phyloP scores from a whole-genome alignment of 345 rosid genomes.

The Kandelia obovata region DNA sequence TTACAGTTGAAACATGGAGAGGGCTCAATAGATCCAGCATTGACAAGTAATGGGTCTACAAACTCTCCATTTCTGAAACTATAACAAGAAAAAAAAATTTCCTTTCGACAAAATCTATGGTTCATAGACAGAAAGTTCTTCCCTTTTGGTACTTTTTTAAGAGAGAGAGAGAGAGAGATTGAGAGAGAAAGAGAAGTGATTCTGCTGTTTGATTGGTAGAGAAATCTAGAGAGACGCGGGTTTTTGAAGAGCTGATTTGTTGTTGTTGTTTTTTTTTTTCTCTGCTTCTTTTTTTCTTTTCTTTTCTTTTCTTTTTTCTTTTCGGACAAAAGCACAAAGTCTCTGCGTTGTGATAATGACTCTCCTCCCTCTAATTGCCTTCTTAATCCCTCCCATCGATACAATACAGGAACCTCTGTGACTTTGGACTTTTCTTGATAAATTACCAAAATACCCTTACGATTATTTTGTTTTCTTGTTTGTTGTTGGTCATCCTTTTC shows the following conservation, averaged over 20 bases:
- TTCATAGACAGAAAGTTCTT: too few relatives aligned
- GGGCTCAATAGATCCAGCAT: conserved; percentile 36
- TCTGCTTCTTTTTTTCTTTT: not conserved
- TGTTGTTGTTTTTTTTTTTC: not conserved
- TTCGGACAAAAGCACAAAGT: not conserved
- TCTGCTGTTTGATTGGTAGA: conserved; percentile 22
- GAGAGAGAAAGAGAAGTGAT: not conserved
- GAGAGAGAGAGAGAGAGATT: not conserved
- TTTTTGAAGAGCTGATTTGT: not conserved
- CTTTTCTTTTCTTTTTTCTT: not conserved
- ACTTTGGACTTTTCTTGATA: too few relatives aligned
- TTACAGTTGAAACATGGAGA: conserved; percentile 27
- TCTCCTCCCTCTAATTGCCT: too few relatives aligned
- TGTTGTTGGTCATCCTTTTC: too few relatives aligned
- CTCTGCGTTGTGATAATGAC: not conserved
- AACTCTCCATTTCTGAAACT: conserved; percentile 12
- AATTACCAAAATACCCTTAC: too few relatives aligned
- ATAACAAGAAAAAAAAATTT: not conserved
- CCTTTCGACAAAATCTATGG: not conserved
- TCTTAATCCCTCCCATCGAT: too few relatives aligned
- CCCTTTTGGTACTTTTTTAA: too few relatives aligned
- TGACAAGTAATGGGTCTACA: conserved; percentile 19
- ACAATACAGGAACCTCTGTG: too few relatives aligned
- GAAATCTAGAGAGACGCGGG: conserved; percentile 26
- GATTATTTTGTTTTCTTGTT: too few relatives aligned